Evolutionary conservation across 169 alveolate genomes (phyloP), one percentile per base, ranked within the genome.

Genomic region (Plasmodium billcollinsi): DNA sequence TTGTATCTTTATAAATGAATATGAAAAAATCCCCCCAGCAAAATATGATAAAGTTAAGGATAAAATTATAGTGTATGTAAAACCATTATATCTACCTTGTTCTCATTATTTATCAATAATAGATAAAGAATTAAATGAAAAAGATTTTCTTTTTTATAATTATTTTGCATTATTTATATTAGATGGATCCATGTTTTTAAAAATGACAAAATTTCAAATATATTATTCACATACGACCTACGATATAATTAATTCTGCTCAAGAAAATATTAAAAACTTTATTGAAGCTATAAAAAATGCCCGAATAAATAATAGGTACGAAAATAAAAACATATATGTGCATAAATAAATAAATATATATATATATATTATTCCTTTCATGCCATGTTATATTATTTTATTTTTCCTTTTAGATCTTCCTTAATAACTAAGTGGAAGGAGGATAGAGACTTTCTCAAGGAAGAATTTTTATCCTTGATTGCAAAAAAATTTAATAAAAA

Each of bases 1-100:
- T 29, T 83, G 91, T 26, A 83, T 83, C 39, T 83, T 24, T 47
- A 83, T 69, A 56, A 83, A 83, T 29, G 83, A 47, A 69, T 83
- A 83, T 58, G 91, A 83, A 83, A 69, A 69, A 54, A 67, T 83
- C 14, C 91, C 91, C 8, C 91, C 91, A 61, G 71, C 91, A 3
- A 83, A 69, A 69, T 83, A 83, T 20, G 65, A 83, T 62, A 83
- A 49, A 26, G 50, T n/a, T 26, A 83, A 49, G 15, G 91, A 83
- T 58, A 83, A 83, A 83, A 67, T 83, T 45, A 66, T 67, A 11
- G 91, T 83, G 69, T 83, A 50, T 50, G 52, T 62, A 49, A 83
- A 70, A 26, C 91, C 91, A 12, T 39, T 83, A 20, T 83, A 83
- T 83, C 70, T 83, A 20, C 91, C 85, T n/a, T 54, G 43, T 50